phyloP scores from a whole-genome alignment of 2,329 filamentous ascomycete species.

The Huntiella abstrusa region DNA sequence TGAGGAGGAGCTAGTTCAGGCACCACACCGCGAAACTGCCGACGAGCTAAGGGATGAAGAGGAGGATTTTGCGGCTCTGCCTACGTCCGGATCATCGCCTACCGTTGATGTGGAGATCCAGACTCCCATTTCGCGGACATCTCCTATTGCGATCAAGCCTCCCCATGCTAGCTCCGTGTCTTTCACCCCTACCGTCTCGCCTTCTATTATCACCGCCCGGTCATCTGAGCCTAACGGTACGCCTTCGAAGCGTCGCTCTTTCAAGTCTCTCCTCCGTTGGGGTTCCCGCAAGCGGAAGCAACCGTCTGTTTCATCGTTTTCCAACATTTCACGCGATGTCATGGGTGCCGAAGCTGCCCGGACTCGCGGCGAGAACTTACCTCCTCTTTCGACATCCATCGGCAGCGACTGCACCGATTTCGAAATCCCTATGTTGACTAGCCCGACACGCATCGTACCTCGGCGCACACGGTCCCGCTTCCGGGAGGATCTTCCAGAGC shows the following conservation, averaged over 20 bases:
- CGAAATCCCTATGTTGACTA: slow-evolving; percentile 17
- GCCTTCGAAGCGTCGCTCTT: slow-evolving; percentile 5
- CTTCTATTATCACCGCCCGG: slow-evolving; percentile 4
- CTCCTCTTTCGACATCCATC: slow-evolving; percentile 3
- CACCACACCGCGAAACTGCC: no score
- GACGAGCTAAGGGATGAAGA: no score
- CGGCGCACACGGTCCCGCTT: slow-evolving; percentile 80
- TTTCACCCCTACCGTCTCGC: slow-evolving; percentile 10
- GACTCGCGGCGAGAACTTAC: slow-evolving; percentile 20
- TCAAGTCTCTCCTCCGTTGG: slow-evolving; percentile 12
- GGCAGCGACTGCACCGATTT: slow-evolving; percentile 12
- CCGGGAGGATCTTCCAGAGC: slow-evolving; percentile 75
- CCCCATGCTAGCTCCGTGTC: slow-evolving; percentile 11
- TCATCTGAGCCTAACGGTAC: slow-evolving; percentile 4
- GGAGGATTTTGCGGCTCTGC: no score
- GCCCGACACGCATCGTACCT: slow-evolving; percentile 30
- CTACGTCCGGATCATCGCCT: no score
- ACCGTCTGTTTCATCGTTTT: slow-evolving; percentile 11
- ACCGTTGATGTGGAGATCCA: no score
- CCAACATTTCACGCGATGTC: slow-evolving; percentile 18
- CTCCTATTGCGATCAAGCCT: background rate
- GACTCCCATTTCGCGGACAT: background rate
- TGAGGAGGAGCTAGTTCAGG: background rate
- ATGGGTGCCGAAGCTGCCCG: slow-evolving; percentile 18
- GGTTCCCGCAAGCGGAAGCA: slow-evolving; percentile 16